A percentile compares a stretch with the other conserved stretches of the same genome.
Conservation (phyloP, 2,329 filamentous ascomycete genomes). For the Sphaerulina vaccinii region DNA sequence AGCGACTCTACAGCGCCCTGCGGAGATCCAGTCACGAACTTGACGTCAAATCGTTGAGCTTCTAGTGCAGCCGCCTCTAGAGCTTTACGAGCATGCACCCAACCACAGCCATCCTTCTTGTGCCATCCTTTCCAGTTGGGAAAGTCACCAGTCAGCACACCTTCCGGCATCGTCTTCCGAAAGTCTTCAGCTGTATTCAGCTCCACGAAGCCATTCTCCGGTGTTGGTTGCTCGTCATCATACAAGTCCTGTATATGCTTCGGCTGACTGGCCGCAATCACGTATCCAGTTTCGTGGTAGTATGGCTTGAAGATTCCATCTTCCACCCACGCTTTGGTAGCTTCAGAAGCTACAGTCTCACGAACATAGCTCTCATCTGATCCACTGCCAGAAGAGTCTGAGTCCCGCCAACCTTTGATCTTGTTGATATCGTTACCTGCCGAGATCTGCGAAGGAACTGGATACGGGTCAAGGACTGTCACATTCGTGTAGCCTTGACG, state of each 20-base stretch:
- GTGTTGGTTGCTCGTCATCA: neutral
- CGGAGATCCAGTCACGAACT: slow-evolving; percentile 45
- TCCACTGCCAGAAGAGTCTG: slow-evolving; percentile 29
- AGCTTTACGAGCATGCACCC: slow-evolving; percentile 54
- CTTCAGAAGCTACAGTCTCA: neutral
- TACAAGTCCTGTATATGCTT: neutral
- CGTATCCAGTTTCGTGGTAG: neutral
- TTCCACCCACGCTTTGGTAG: neutral
- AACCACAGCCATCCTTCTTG: slow-evolving; percentile 49
- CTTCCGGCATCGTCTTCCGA: neutral
- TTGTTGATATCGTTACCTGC: slow-evolving; percentile 55
- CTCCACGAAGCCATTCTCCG: neutral
- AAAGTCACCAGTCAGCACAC: slow-evolving; percentile 48
- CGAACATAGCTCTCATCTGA: neutral
- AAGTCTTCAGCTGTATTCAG: neutral
- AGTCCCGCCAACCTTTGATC: slow-evolving; percentile 35
- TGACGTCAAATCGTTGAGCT: slow-evolving; percentile 48
- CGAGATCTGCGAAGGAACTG: slow-evolving; percentile 48
- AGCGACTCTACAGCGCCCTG: neutral
- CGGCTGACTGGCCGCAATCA: neutral
- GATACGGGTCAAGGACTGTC: slow-evolving; percentile 50
- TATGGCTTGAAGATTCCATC: neutral
- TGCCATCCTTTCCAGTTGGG: slow-evolving; percentile 53
- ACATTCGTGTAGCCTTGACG: slow-evolving; percentile 51
- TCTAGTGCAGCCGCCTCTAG: slow-evolving; percentile 42